Conservation (phyloP, 2,329 filamentous ascomycete genomes). For the Penicillium brasilianum region DNA sequence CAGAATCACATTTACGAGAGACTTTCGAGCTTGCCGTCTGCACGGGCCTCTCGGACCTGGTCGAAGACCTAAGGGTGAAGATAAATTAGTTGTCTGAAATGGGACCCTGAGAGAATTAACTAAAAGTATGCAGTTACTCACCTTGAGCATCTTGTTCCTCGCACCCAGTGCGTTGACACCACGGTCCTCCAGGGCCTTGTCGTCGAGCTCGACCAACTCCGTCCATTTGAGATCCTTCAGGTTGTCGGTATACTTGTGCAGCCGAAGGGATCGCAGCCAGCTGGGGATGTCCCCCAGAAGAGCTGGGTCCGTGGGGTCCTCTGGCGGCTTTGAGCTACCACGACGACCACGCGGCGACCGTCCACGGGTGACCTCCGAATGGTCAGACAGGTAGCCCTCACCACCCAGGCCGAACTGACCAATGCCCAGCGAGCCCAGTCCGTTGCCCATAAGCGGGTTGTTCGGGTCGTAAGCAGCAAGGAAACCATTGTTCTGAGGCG, state of each 20-base stretch:
- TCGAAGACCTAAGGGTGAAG: slow-evolving; percentile 74
- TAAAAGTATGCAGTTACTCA: slow-evolving; percentile 47
- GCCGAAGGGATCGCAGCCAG: slow-evolving; percentile 90
- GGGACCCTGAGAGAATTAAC: not conserved
- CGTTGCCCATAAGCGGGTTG: slow-evolving; percentile 72
- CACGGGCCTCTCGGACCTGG: slow-evolving; percentile 83
- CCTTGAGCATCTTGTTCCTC: slow-evolving; percentile 97
- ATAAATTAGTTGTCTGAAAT: slow-evolving; percentile 35
- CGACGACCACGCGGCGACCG: slow-evolving; percentile 89
- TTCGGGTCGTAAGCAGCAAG: slow-evolving; percentile 81
- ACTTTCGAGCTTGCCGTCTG: slow-evolving; percentile 69
- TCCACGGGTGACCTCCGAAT: slow-evolving; percentile 87
- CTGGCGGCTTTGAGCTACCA: slow-evolving; percentile 94
- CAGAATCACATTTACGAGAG: slow-evolving; percentile 31
- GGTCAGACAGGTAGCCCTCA: slow-evolving; percentile 91
- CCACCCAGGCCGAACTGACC: slow-evolving; percentile 71
- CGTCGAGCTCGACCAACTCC: slow-evolving; percentile 87
- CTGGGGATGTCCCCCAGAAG: slow-evolving; percentile 93
- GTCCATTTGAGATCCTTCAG: slow-evolving; percentile 97
- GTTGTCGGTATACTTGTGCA: slow-evolving; percentile 99
- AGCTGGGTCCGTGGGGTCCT: slow-evolving; percentile 90
- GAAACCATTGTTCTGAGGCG: slow-evolving; percentile 93
- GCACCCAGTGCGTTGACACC: slow-evolving; percentile 95
- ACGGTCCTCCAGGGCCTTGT: slow-evolving; percentile 87
- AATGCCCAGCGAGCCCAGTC: slow-evolving; percentile 73